Evolutionary conservation across 1,284 basidiomycete species (phyloP), one percentile per base, ranked within the genome.

Genomic region (Ceratorhiza oryzae-sativae): DNA sequence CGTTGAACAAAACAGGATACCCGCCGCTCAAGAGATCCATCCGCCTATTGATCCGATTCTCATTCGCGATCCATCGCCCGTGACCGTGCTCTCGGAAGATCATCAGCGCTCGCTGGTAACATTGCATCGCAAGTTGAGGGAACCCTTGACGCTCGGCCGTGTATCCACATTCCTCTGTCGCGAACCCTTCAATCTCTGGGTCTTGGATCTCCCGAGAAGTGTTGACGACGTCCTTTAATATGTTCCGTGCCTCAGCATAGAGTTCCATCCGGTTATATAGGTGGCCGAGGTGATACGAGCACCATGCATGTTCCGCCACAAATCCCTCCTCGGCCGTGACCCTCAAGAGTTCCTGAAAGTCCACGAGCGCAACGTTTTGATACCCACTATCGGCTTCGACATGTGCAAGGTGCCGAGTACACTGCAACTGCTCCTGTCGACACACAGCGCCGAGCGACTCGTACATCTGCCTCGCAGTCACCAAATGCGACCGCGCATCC

Each of bases 141-240:
- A 53, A 36, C 8, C 53, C 39, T 27, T 56, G 34, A 12, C 39
- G 41, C 65, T 68, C 51, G 1, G 49, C 65, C 3, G 65, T 55
- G 25, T 68, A 68, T 2, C 65, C 65, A 42, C 34, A 56, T 20
- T 68, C 65, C 51, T 68, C 65, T 2, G 65, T 56, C 27, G 53
- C 65, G 27, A 68, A 68, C 8, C 20, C 65, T 27, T 68, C 65
- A 20, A 68, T 56, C 25, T 68, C 65, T 6, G 39, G n/a, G 20
- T 45, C 23, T 23, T 56, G 34, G 13, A 68, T 55, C 27, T 56
- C 42, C 41, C 42, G 53, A 49, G 67, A 58, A 0, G 20, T 30
- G 30, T 48, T 53, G n/a, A 39, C 36, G 10, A 56, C 67, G 30
- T 70, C 55, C 45, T 58, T 70, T 15, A 70, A 32, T n/a, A 27